Conservation (phyloP, 768 basidiomycete genomes). For the Lyophyllum decastes region DNA sequence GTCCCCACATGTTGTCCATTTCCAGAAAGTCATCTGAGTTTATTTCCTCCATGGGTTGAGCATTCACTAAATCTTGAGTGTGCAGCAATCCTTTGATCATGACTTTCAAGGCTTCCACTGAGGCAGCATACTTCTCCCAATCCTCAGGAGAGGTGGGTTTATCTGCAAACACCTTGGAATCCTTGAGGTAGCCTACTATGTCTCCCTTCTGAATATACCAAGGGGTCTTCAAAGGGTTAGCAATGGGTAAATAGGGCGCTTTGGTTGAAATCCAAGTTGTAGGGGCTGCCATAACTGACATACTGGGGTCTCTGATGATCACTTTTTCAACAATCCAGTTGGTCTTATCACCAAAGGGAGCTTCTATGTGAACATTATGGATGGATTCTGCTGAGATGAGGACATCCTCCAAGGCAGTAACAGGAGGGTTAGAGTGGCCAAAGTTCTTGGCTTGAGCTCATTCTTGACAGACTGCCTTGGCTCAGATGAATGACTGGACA, state of each 20-base stretch:
- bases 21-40: conserved; percentile 20
- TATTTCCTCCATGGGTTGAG: neutral
- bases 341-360: conserved; percentile 5
- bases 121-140: neutral
- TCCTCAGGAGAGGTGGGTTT: neutral
- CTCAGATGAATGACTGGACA: conserved; percentile 3
- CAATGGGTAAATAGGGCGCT: neutral
- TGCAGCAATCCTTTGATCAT: conserved; percentile 3
- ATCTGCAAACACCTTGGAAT: neutral
- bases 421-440: neutral
- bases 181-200: neutral
- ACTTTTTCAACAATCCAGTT: conserved; percentile 20
- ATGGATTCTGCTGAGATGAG: neutral
- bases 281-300: no score
- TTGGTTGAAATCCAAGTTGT: neutral
- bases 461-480: neutral
- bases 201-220: neutral
- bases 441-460: neutral
- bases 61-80: neutral
- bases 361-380: conserved; percentile 6
- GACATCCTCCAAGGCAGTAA: neutral
- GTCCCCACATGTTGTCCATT: conserved; percentile 19
- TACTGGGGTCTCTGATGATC: conserved; percentile 2
- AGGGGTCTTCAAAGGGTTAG: neutral
- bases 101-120: neutral